phyloP scores from a whole-genome alignment of 768 basidiomycete genomes.

The Chalciporus pseudorubinellus region DNA sequence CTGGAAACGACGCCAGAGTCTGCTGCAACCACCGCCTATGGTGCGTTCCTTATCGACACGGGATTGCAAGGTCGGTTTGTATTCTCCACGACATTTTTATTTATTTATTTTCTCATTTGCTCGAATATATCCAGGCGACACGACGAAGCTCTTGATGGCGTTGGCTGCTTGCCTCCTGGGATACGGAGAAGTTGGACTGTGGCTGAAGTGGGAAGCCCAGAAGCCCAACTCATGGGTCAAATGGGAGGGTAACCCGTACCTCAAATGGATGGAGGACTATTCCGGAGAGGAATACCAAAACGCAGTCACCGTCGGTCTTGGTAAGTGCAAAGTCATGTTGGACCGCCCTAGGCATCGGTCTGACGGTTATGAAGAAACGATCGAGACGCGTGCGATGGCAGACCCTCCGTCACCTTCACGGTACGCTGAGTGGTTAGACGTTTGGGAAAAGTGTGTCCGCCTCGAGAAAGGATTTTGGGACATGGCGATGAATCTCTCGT shows the following conservation, averaged over 20 bases:
- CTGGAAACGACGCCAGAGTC: too few relatives aligned
- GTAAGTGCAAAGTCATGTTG: conserved; percentile 40
- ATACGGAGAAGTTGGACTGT: conserved; percentile 89
- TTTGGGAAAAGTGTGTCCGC: conserved; percentile 74
- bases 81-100: too few relatives aligned
- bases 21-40: conserved; percentile 78
- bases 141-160: conserved; percentile 71
- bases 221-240: conserved; percentile 48
- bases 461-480: conserved; percentile 92
- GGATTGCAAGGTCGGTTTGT: conserved; percentile 57
- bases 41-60: conserved; percentile 78
- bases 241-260: conserved; percentile 71
- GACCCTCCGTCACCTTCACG: conserved; percentile 63
- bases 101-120: too few relatives aligned
- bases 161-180: conserved; percentile 85
- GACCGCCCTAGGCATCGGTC: too few relatives aligned
- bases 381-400: conserved; percentile 61
- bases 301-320: conserved; percentile 71
- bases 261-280: conserved; percentile 78
- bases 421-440: conserved; percentile 60
- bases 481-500: conserved; percentile 43
- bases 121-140: conserved; percentile 49
- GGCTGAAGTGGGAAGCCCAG: conserved; percentile 62
- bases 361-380: conserved; percentile 58
- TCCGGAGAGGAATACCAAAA: conserved; percentile 64